A percentile compares a stretch with the other conserved stretches of the same genome.
Evolutionary conservation across 176 grass and related monocot genomes (phyloP).

Genomic region (Carex scoparia): DNA sequence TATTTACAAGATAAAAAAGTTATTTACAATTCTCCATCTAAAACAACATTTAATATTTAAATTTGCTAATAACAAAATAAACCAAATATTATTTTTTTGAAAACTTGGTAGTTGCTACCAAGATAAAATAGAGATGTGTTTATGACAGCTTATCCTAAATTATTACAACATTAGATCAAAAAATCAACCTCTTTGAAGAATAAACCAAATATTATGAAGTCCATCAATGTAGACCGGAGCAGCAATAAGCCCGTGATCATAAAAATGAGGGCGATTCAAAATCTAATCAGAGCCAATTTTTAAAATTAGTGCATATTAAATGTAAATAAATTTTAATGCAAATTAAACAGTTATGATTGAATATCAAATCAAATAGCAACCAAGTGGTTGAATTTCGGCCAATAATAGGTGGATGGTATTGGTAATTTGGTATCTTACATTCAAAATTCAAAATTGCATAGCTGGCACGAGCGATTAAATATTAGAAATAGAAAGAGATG

Average conservation of each 20-base stretch:
- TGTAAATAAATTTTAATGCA: no score
- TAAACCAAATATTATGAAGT: not conserved
- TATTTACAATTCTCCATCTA: no score
- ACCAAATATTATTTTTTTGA: not conserved
- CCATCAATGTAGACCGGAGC: not conserved
- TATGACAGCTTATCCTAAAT: no score
- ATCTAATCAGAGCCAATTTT: no score
- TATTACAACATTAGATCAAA: no score
- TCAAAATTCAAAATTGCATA: not conserved
- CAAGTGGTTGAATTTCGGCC: not conserved
- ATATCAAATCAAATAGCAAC: no score
- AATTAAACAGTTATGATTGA: no score
- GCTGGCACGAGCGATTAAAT: not conserved
- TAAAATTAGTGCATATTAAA: no score
- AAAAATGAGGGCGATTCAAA: not conserved
- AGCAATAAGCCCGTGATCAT: not conserved
- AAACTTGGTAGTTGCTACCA: no score
- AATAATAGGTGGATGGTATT: not conserved
- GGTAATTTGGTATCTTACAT: not conserved
- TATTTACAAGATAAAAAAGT: no score
- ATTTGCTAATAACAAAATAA: not conserved
- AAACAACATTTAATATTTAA: not conserved
- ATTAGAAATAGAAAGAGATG: slow-evolving; percentile 19
- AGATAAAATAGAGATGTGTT: no score
- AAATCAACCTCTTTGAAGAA: no score